phyloP scores from a whole-genome alignment of 148 eudicot species.

The Chenopodium berlandieri region DNA sequence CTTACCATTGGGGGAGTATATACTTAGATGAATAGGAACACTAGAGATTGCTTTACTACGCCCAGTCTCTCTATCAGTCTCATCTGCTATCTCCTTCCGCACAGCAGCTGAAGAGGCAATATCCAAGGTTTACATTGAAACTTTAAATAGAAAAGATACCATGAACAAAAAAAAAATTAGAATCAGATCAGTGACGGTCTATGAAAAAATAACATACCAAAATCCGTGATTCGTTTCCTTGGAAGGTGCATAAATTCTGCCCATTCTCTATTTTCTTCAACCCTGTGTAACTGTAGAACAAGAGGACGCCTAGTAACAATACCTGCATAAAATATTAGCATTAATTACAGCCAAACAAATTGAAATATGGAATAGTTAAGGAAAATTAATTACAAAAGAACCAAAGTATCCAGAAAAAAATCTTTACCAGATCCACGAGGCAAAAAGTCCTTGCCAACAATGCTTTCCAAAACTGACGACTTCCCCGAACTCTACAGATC shows the following conservation, averaged over 20 bases:
- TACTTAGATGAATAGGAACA: conserved; percentile 96
- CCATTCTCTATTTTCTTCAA: conserved; percentile 92
- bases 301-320: conserved; percentile 99
- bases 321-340: conserved; percentile 43
- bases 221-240: conserved; percentile 73
- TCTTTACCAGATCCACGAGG: conserved; percentile 97
- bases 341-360: background rate
- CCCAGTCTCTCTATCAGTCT: conserved; percentile 98
- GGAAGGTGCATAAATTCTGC: conserved; percentile 95
- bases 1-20: conserved; percentile 86
- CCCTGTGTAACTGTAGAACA: conserved; percentile 89
- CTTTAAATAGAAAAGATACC: background rate
- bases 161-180: background rate
- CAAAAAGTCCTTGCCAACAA: conserved; percentile 96
- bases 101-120: conserved; percentile 70
- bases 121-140: conserved; percentile 15
- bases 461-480: conserved; percentile 92
- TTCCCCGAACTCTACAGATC: conserved; percentile 91
- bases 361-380: no score
- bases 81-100: conserved; percentile 93
- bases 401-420: background rate
- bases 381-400: background rate
- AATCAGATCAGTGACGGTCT: background rate
- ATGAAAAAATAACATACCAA: conserved; percentile 51
- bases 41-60: conserved; percentile 75